phyloP scores from a whole-genome alignment of 257 asterid species.

The Apocynum venetum region DNA sequence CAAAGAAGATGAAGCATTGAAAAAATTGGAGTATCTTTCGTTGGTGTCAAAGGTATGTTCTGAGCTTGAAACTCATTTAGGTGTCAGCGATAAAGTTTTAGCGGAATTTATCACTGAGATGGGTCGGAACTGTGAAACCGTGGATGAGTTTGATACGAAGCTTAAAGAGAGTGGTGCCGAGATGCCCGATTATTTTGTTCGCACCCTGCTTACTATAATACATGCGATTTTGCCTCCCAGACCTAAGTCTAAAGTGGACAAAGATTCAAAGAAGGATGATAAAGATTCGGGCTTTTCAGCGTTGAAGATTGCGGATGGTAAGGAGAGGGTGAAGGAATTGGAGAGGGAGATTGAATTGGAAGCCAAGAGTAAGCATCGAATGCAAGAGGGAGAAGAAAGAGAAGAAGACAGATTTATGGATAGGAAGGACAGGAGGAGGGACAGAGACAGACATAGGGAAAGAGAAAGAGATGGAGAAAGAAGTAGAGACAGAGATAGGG shows the following conservation, averaged over 20 bases:
- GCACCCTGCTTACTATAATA: constrained; percentile 71
- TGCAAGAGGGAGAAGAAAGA: constrained; percentile 29
- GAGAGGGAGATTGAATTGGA: constrained; percentile 83
- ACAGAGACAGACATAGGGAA: constrained; percentile 9
- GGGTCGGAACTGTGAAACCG: constrained; percentile 57
- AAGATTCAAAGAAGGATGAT: constrained; percentile 31
- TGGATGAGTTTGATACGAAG: constrained; percentile 52
- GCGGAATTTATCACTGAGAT: constrained; percentile 79
- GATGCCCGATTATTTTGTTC: constrained; percentile 85
- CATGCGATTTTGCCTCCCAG: constrained; percentile 80
- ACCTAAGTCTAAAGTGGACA: constrained; percentile 35
- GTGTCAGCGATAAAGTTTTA: constrained; percentile 62
- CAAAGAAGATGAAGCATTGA: constrained; percentile 46
- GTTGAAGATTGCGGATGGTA: constrained; percentile 63
- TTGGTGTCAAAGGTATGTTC: constrained; percentile 81
- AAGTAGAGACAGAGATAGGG: constrained; percentile 23
- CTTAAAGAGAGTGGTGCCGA: constrained; percentile 73
- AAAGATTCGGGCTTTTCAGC: constrained; percentile 43
- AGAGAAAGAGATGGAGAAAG: constrained; percentile 16
- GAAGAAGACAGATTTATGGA: constrained; percentile 26
- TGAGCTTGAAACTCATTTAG: constrained; percentile 69
- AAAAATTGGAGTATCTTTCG: constrained; percentile 70
- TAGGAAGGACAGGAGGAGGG: constrained; percentile 16
- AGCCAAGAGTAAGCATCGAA: constrained; percentile 31
- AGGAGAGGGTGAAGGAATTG: constrained; percentile 68